Conservation (phyloP, 2,329 filamentous ascomycete genomes). For the Scopulariopsis brevicaulis region DNA sequence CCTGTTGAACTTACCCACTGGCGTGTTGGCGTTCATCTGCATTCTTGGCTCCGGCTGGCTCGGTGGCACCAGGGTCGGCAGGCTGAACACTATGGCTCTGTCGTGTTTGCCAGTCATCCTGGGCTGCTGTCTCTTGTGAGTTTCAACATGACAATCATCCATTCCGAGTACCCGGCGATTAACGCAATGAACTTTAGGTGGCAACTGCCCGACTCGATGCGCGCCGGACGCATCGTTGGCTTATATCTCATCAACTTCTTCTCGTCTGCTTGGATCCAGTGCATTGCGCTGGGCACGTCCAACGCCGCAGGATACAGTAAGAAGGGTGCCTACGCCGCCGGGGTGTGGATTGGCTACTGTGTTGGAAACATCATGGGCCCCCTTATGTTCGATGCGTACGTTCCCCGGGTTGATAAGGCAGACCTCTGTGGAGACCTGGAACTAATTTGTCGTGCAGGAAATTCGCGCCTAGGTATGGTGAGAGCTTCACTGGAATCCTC, state of each 20-base stretch:
- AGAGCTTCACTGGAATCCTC: conserved; percentile 18
- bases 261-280: conserved; percentile 16
- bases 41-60: conserved; percentile 19
- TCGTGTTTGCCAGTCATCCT: conserved; percentile 16
- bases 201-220: conserved; percentile 12
- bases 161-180: not conserved
- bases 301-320: conserved; percentile 21
- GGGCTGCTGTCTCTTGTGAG: conserved; percentile 16
- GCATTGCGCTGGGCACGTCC: conserved; percentile 18
- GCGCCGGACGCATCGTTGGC: conserved; percentile 14
- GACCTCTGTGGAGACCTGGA: not conserved
- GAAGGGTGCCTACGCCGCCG: conserved; percentile 16
- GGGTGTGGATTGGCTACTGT: conserved; percentile 20
- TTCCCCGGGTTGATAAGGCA: not conserved
- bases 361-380: conserved; percentile 21
- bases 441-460: conserved; percentile 6
- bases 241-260: conserved; percentile 19
- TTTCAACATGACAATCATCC: not conserved
- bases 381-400: conserved; percentile 18
- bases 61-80: conserved; percentile 10
- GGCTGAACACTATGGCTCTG: conserved; percentile 15
- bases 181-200: conserved; percentile 7
- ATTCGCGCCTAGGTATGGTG: conserved; percentile 18
- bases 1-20: conserved; percentile 19
- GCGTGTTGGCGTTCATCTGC: conserved; percentile 17